Conservation (phyloP, 1,284 basidiomycete genomes). For the Chalciporus sp. region DNA sequence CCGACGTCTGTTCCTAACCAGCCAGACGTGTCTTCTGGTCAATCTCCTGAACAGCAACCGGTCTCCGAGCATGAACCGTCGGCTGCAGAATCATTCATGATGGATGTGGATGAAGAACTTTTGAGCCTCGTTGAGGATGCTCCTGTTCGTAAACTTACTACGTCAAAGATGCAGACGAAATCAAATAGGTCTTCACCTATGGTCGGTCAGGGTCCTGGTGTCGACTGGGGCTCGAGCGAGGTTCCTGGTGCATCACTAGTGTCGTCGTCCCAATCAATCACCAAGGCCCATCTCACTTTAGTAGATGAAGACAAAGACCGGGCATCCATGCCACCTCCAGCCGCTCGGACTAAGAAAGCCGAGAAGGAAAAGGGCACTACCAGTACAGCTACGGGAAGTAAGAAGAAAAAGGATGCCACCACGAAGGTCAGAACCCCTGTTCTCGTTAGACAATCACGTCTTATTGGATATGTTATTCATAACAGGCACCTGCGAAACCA, state of each 20-base stretch:
- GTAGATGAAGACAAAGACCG: conserved; percentile 41
- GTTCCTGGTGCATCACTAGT: conserved; percentile 1
- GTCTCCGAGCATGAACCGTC: conserved; percentile 1
- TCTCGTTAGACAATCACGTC: not conserved
- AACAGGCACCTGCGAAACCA: conserved; percentile 26
- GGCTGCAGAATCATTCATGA: conserved; percentile 36
- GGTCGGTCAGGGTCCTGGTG: not conserved
- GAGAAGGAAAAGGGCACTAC: conserved; percentile 26
- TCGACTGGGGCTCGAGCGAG: conserved; percentile 1
- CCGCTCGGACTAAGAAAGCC: conserved; percentile 35
- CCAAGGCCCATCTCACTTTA: conserved; percentile 4
- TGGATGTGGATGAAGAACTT: conserved; percentile 72
- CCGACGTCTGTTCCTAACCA: not conserved
- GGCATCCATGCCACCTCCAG: conserved; percentile 61
- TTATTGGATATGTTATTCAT: not conserved
- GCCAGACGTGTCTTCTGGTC: conserved; percentile 1
- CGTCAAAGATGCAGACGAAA: conserved; percentile 1
- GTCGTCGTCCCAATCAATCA: conserved; percentile 2
- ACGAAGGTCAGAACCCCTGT: conserved; percentile 20
- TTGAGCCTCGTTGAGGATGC: conserved; percentile 64
- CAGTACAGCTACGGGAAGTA: conserved; percentile 13
- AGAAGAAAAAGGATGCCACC: conserved; percentile 31
- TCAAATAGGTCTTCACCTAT: not conserved
- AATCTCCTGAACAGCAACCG: conserved; percentile 5
- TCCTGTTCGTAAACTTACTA: conserved; percentile 3